Percentiles rank a stretch among this genome's conserved stretches.
Evolutionary conservation across 1,284 basidiomycete genomes (phyloP).

Genomic region (Leccinum pseudoinsigne): DNA sequence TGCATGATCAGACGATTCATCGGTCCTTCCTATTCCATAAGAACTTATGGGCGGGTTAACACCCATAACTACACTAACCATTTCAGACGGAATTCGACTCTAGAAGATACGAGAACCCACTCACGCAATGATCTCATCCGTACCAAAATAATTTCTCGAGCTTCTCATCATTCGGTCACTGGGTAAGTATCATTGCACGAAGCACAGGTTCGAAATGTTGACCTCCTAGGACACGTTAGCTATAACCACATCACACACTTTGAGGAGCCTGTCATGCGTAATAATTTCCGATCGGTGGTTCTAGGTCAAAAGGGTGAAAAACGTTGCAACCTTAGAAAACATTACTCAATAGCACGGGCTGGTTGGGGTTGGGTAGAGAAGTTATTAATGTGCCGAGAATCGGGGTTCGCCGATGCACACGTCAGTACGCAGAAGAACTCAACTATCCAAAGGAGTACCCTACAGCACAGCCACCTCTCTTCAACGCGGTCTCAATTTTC

Average conservation of each 20-base stretch:
- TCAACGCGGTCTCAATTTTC: not conserved
- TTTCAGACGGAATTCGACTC: not conserved
- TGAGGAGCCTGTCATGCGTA: not conserved
- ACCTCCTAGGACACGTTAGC: not conserved
- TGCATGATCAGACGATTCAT: not conserved
- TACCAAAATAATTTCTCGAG: not conserved
- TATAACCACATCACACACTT: not conserved
- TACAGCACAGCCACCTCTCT: not conserved
- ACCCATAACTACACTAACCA: not conserved
- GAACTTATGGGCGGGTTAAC: conserved; percentile 1
- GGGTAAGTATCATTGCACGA: not conserved
- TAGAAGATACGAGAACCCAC: not conserved
- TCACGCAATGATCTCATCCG: not conserved
- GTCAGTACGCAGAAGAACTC: not conserved
- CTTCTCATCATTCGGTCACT: not conserved
- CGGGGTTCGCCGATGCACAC: no score
- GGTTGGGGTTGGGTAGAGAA: not conserved
- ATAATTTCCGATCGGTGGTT: not conserved
- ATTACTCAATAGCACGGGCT: not conserved
- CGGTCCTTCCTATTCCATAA: not conserved
- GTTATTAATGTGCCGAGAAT: not conserved
- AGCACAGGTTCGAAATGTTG: not conserved
- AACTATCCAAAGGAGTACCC: not conserved
- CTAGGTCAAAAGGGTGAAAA: not conserved
- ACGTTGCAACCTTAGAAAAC: not conserved